A percentile compares a stretch with the other conserved stretches of the same genome.
phyloP scores from a whole-genome alignment of 805 yeast species.

The Kodamaea restingae region DNA sequence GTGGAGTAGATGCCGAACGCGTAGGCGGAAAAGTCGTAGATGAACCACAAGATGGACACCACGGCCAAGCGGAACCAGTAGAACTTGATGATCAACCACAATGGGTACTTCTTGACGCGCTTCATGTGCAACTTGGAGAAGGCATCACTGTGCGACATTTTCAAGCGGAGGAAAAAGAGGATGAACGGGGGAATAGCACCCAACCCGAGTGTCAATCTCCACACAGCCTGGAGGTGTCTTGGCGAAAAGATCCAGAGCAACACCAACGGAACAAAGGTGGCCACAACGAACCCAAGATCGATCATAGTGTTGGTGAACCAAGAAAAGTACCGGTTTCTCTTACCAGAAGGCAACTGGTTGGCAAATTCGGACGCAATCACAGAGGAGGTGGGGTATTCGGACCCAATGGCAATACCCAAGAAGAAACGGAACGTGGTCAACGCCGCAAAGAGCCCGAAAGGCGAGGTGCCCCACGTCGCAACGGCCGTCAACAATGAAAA shows the following conservation, averaged over 20 bases:
- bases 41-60: conserved; percentile 79
- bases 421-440: conserved; percentile 80
- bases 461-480: conserved; percentile 69
- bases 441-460: conserved; percentile 76
- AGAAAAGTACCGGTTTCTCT: conserved; percentile 81
- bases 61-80: conserved; percentile 76
- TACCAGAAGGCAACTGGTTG: conserved; percentile 66
- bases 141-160: conserved; percentile 66
- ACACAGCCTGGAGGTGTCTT: conserved; percentile 69
- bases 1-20: conserved; percentile 84
- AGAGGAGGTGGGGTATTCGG: conserved; percentile 90
- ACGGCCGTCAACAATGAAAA: conserved; percentile 64
- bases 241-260: conserved; percentile 75
- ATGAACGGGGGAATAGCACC: conserved; percentile 85
- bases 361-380: conserved; percentile 92
- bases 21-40: conserved; percentile 82
- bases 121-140: conserved; percentile 70
- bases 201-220: conserved; percentile 86
- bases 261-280: conserved; percentile 82
- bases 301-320: conserved; percentile 87
- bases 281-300: conserved; percentile 77
- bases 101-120: conserved; percentile 54
- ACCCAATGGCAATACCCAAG: conserved; percentile 87
- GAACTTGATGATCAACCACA: conserved; percentile 62
- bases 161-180: conserved; percentile 70